These are phyloP conservation scores for Syncephalastrum monosporum DNA, from an alignment of 371 early-diverging fungal species.

Conservation along the genomic window DNA sequence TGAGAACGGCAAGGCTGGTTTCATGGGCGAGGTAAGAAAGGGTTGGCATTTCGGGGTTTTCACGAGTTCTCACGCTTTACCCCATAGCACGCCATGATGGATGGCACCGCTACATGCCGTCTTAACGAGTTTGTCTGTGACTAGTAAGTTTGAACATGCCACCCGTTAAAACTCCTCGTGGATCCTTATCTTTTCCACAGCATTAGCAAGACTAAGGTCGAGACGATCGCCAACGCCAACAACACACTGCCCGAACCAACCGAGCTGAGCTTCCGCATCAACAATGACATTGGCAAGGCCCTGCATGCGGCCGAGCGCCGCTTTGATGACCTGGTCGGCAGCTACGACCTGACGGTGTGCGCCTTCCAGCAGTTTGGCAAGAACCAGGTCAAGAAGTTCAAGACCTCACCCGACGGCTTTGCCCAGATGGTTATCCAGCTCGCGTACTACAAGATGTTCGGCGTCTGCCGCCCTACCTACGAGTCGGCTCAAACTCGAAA, in stretches of 20 bases:
- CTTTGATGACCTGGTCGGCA: slow-evolving; percentile 69
- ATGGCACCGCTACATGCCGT: slow-evolving; percentile 89
- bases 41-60: neutral
- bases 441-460: slow-evolving; percentile 91
- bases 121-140: slow-evolving; percentile 69
- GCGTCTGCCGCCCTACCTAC: slow-evolving; percentile 79
- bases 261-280: slow-evolving; percentile 69
- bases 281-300: slow-evolving; percentile 47
- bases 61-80: neutral
- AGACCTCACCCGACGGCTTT: slow-evolving; percentile 89
- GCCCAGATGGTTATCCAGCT: slow-evolving; percentile 96
- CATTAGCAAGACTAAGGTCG: neutral
- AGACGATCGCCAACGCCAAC: slow-evolving; percentile 22
- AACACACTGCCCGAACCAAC: slow-evolving; percentile 67
- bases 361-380: slow-evolving; percentile 89
- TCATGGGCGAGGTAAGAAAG: slow-evolving; percentile 76
- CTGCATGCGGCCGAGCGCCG: slow-evolving; percentile 63
- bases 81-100: slow-evolving; percentile 88
- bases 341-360: slow-evolving; percentile 81
- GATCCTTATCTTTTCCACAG: neutral
- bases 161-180: no score
- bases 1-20: slow-evolving; percentile 95
- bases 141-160: slow-evolving; percentile 23
- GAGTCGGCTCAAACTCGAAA: slow-evolving; percentile 90
- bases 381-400: slow-evolving; percentile 86